A percentile compares a stretch with the other conserved stretches of the same genome.
Evolutionary conservation across 345 rosid genomes (phyloP).

Genomic region (Populus ilicifolia): DNA sequence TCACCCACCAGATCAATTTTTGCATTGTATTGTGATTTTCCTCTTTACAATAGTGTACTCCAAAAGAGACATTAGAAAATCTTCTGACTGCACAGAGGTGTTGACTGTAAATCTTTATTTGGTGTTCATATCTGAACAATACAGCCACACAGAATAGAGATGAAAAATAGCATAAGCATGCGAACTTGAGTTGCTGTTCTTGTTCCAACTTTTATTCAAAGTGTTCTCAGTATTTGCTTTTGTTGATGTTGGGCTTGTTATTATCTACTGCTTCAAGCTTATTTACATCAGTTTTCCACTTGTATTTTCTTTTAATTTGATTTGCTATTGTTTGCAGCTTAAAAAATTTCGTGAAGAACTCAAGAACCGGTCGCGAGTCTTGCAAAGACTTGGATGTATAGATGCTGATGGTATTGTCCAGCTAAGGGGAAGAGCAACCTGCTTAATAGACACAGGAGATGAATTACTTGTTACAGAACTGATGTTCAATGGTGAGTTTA

Average conservation of each 20-base stretch:
- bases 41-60: not conserved
- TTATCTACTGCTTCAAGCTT: not conserved
- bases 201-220: not conserved
- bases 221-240: not conserved
- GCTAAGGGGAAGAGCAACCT: constrained; percentile 95
- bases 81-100: not conserved
- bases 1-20: not conserved
- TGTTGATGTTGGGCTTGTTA: not conserved
- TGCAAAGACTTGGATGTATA: constrained; percentile 93
- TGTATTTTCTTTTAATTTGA: not conserved
- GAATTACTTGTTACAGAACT: constrained; percentile 96
- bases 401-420: constrained; percentile 84
- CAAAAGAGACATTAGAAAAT: not conserved
- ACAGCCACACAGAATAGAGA: not conserved
- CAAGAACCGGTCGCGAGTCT: constrained; percentile 81
- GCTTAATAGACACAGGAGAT: constrained; percentile 98
- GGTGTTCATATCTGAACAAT: not conserved
- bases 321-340: constrained; percentile 49
- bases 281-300: not conserved
- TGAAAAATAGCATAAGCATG: not conserved
- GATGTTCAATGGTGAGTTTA: constrained; percentile 81
- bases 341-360: constrained; percentile 95
- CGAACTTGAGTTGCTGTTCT: not conserved
- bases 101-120: not conserved
- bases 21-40: no score